A percentile compares a stretch with the other conserved stretches of the same genome.
Conservation (phyloP, 306 rosid genomes). For the Cajanus cajan region DNA sequence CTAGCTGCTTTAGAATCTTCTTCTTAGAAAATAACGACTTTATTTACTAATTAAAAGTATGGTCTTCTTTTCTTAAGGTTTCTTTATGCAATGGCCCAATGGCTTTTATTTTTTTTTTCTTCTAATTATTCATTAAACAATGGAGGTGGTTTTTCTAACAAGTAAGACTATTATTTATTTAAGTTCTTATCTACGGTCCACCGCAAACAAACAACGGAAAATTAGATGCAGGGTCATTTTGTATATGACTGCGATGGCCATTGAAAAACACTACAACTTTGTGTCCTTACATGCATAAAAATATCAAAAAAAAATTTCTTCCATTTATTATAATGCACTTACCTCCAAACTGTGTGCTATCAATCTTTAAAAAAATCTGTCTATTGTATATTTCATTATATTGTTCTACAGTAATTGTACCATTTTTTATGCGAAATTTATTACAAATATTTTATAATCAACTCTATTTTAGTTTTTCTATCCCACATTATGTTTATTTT, state of each 20-base stretch:
- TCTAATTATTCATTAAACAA: neutral
- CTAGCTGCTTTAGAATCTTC: constrained; percentile 17
- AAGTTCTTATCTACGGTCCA: neutral
- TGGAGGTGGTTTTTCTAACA: neutral
- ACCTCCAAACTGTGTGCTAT: constrained; percentile 11
- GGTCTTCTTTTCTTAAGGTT: neutral
- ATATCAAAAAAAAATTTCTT: neutral
- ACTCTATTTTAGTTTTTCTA: no score
- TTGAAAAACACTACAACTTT: neutral
- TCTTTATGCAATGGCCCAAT: neutral
- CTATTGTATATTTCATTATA: neutral
- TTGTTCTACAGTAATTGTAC: neutral
- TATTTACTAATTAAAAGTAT: neutral
- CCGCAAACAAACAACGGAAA: neutral
- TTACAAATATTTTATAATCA: neutral
- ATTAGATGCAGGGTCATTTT: constrained; percentile 1
- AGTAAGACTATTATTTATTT: neutral
- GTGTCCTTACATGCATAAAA: neutral
- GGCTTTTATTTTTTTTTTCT: neutral
- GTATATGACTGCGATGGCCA: neutral
- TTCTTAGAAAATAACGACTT: neutral
- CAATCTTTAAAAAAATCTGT: neutral
- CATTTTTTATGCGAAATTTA: neutral
- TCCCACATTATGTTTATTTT: no score
- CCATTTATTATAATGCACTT: neutral